Evolutionary conservation across 768 basidiomycete species (phyloP), one percentile per base, ranked within the genome.

Genomic region (Leccinum rimulosum): DNA sequence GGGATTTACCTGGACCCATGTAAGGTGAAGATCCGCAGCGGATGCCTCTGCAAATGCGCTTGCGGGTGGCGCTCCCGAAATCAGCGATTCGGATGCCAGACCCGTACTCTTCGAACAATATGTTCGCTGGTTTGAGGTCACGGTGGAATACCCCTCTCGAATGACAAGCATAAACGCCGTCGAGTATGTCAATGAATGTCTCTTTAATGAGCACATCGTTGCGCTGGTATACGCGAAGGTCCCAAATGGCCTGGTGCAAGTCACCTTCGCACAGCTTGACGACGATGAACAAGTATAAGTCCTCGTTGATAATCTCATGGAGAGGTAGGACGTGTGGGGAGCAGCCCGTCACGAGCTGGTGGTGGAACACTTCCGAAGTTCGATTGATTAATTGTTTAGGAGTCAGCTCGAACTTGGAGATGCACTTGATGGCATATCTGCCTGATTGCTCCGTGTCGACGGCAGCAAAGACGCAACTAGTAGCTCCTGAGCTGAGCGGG

Each of bases 51-150:
- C 79, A 82, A 53, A 81, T 61, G 17, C 68, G 71, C 59, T 74
- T 71, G 52, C 73, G 75, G 7, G 82, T 87, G 0, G 84, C 81
- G 45, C 92, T 76, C 15, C 93, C 92, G 78, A 93, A 94, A 73
- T 94, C 92, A 7, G 88, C 84, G 52, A 93, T 77, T 57, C 78
- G 80, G 36, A 92, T 77, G 60, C 75, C 73, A 45, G 71, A 67
- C 15, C 86, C 85, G 53, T 73, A 84, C 67, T 71, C 74, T 60
- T 70, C 80, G 67, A 83, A 85, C 38, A 94, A 74, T 28, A 93
- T 79, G 70, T 88, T 92, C 70, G 93, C 93, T 1, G 92, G 92
- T 72, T 95, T 94, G 67, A 95, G 81, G 66, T 94, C 91, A 27
- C 92, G 88, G 73, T 95, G 93, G 68, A 82, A 92, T 61, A 95